A percentile compares a stretch with the other conserved stretches of the same genome.
phyloP scores from a whole-genome alignment of 352 stramenopile species.

The Phytopythium delawarense region DNA sequence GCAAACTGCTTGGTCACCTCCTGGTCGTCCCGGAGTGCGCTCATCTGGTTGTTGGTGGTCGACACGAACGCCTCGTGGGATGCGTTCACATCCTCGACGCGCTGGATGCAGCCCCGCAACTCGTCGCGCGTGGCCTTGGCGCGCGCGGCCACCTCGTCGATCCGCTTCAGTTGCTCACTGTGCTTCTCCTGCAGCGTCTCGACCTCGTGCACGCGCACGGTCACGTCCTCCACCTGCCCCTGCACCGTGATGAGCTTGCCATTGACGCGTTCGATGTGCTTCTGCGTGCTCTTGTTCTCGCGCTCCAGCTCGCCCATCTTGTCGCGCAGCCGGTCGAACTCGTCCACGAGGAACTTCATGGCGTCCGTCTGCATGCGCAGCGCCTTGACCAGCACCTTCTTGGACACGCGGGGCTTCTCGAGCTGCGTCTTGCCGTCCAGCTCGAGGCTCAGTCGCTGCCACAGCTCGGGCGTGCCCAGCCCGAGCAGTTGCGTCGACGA shows the following conservation, averaged over 20 bases:
- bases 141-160: slow-evolving; percentile 59
- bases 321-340: slow-evolving; percentile 75
- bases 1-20: slow-evolving; percentile 78
- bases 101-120: slow-evolving; percentile 35
- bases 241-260: slow-evolving; percentile 74
- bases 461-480: slow-evolving; percentile 72
- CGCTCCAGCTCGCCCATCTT: slow-evolving; percentile 79
- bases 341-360: slow-evolving; percentile 80
- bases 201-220: slow-evolving; percentile 59
- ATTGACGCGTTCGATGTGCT: slow-evolving; percentile 75
- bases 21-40: slow-evolving; percentile 52
- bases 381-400: slow-evolving; percentile 81
- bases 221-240: slow-evolving; percentile 67
- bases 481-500: slow-evolving; percentile 44
- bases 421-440: slow-evolving; percentile 76
- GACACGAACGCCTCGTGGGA: slow-evolving; percentile 49
- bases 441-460: slow-evolving; percentile 73
- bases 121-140: slow-evolving; percentile 51
- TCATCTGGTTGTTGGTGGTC: slow-evolving; percentile 47
- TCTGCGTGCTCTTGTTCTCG: slow-evolving; percentile 67
- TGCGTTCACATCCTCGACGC: slow-evolving; percentile 36
- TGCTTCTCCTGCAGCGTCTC: slow-evolving; percentile 56
- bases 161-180: slow-evolving; percentile 60
- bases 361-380: slow-evolving; percentile 80
- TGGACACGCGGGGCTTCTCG: slow-evolving; percentile 75